Evolutionary conservation across 2,329 filamentous ascomycete species (phyloP), one percentile per base, ranked within the genome.

Genomic region (Arthroderma sp.): DNA sequence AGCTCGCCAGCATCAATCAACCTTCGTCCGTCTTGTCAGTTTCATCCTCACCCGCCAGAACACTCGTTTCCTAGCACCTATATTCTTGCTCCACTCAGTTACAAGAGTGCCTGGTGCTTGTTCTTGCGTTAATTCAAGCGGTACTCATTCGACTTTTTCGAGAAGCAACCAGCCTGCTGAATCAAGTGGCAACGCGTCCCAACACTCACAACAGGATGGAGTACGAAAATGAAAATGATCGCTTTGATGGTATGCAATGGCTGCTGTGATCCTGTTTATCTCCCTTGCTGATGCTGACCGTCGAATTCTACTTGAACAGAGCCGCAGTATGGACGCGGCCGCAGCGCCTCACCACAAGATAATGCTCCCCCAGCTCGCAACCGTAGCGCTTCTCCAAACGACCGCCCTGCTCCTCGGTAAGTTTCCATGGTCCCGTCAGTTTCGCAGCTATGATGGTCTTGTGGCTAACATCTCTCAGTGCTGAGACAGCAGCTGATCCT

Each of bases 271-370:
- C 50, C 47, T 32, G 42, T 51, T 47, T 41, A 43, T n/a, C 33
- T 39, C 30, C 40, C 28, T 42, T 47, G 43, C 43, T 42, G n/a
- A 29, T 11, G 40, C 22, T 9, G 5, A 47, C 42, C 38, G 40
- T 46, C 47, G 42, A 54, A 53, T 44, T 54, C 33, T 40, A 28
- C 30, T 43, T 66, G 73, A 80, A 41, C 8, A 56, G 78, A 81
- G 57, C 69, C 72, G 61, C 75, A 76, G 55, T 80, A 80, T 61
- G 72, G 77, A 50, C 78, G 79, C 59, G 77, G 81, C 53, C 74
- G 78, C 60, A 80, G 76, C 61, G 75, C 77, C 54, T 82, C 78
- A 52, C 79, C 78, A 56, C 75, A 75, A 58, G 75, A 74, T 55
- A 73, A 75, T 56, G 60, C 58, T 39, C 64, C 68, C 46, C 66